Evolutionary conservation across 1,139 yeast genomes (phyloP).

Genomic region (Blastobotrys capitulatus): DNA sequence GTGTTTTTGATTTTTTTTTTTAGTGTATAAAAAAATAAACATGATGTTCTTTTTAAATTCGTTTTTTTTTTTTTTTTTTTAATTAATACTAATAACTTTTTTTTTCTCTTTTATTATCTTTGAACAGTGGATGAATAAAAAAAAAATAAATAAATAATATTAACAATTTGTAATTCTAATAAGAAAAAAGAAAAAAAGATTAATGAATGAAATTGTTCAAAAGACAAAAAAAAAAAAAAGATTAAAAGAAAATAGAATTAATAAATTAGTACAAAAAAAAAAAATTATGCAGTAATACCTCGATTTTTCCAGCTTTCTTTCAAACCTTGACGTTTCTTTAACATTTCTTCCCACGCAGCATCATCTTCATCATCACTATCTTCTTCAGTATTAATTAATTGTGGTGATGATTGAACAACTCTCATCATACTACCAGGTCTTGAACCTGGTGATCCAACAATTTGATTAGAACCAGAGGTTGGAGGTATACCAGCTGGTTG

Average conservation of each 20-base stretch:
- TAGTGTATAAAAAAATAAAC: too few species aligned
- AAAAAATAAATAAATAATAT: too few species aligned
- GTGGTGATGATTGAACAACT: slow-evolving; percentile 3
- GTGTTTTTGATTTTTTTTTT: too few species aligned
- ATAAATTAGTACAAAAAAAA: background rate
- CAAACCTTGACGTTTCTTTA: slow-evolving; percentile 28
- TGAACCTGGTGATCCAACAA: background rate
- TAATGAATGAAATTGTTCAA: too few species aligned
- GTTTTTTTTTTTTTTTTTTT: too few species aligned
- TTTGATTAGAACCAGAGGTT: background rate
- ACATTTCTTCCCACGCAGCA: slow-evolving; percentile 31
- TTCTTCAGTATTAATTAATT: slow-evolving; percentile 17
- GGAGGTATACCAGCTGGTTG: background rate
- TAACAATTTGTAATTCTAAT: too few species aligned
- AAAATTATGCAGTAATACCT: slow-evolving; percentile 7
- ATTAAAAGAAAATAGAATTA: background rate
- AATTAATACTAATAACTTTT: too few species aligned
- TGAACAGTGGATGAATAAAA: too few species aligned
- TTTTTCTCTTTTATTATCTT: too few species aligned
- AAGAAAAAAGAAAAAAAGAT: too few species aligned
- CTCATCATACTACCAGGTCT: slow-evolving; percentile 14
- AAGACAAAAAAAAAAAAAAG: background rate
- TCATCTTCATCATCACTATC: slow-evolving; percentile 36
- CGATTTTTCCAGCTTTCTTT: slow-evolving; percentile 26
- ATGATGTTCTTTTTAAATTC: too few species aligned